Evolutionary conservation across 108 stramenopile species (phyloP), one percentile per base, ranked within the genome.

Genomic region (Fistulifera pelliculosa): DNA sequence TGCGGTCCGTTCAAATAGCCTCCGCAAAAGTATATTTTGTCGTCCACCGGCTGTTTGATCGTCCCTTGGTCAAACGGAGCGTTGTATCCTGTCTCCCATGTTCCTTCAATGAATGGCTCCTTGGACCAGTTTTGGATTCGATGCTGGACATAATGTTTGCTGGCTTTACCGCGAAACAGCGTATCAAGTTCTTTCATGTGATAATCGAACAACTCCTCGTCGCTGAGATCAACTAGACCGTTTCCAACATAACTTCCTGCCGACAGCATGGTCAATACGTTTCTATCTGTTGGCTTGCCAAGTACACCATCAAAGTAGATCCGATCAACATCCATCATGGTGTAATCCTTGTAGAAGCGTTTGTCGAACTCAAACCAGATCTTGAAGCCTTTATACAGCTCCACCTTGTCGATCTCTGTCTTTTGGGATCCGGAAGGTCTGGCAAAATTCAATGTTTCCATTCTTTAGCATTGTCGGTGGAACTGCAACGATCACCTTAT

Each of bases 111-210:
- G 18, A 35, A 58, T 1, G 62, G 61, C 49, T 69, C 59, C n/a
- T 57, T 44, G 5, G 55, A 49, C 68, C 68, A 69, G 50, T 69
- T 58, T 26, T 65, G 64, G 17, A 65, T 56, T n/a, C 49, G 15
- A 21, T 44, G 18, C 17, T 58, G 17, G 16, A 52, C 38, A 35
- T 51, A 65, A 22, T 38, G 40, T 11, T 16, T n/a, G 12, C 49
- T 41, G 3, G 55, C 68, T 16, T 58, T 27, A 1, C 56, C 56
- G 26, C 62, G 56, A 25, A 52, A 69, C 1, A 52, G 25, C 0
- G 16, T 56, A 47, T 69, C 68, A 19, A 69, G 27, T 12, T 57
- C 38, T 21, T 54, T 24, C n/a, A 69, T 35, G 15, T 51, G 8
- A 13, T 24, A 16, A 1, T 51, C 28, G 8, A 69, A 12, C 10